Evolutionary conservation across 306 rosid genomes (phyloP).

Genomic region (Inga oerstediana): DNA sequence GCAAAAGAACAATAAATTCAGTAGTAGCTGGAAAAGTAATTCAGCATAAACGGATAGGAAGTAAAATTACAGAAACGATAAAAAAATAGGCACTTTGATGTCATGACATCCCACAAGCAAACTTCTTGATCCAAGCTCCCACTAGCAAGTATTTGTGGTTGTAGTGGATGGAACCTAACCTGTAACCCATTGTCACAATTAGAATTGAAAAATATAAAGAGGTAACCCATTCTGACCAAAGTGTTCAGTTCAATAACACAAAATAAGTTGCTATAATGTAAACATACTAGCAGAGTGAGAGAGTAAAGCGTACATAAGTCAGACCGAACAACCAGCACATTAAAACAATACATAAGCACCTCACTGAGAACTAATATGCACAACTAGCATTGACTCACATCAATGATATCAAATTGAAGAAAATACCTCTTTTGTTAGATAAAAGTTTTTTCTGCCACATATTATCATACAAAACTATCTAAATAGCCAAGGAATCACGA

Average conservation of each 20-base stretch:
- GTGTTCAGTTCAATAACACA: background rate
- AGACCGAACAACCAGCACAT: background rate
- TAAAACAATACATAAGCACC: background rate
- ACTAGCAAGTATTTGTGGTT: constrained; percentile 47
- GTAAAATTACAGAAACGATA: constrained; percentile 47
- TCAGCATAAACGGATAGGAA: constrained; percentile 12
- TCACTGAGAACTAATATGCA: background rate
- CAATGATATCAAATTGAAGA: background rate
- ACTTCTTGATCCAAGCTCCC: constrained; percentile 62
- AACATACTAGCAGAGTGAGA: constrained; percentile 22
- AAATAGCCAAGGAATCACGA: background rate
- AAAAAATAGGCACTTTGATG: constrained; percentile 45
- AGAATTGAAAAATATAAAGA: constrained; percentile 5
- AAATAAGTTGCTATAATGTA: constrained; percentile 1
- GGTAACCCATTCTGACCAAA: background rate
- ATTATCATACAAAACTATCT: background rate
- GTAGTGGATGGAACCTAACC: constrained; percentile 62
- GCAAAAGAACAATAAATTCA: background rate
- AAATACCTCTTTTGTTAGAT: background rate
- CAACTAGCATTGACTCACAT: background rate
- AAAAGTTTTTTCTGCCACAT: background rate
- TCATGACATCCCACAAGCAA: constrained; percentile 51
- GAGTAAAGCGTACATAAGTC: background rate
- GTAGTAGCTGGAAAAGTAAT: constrained; percentile 13
- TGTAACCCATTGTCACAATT: constrained; percentile 38